Base-by-base conservation (phyloP, 116 monocot species). In the Zostera marina region DNA sequence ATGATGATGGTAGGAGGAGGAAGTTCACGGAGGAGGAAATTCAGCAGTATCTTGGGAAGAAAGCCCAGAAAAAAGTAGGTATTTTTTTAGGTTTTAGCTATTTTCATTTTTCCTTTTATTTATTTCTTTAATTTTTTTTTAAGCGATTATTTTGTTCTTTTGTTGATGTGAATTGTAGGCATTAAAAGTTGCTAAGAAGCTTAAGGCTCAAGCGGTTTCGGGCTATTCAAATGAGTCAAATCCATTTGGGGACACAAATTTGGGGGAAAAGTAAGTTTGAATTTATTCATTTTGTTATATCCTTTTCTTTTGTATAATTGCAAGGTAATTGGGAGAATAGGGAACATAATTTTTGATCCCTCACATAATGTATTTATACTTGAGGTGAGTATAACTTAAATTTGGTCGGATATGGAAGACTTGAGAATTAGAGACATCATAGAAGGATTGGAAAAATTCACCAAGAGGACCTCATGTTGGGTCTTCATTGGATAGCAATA, bases 151-250 rank as follows among this genome's bases (percentile, higher is more conserved):
- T 47, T 14, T 17, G 48, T 16, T 49, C n/a, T 17, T 19, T 49
- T 47, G 15, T 19, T 70, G 45, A 13, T 14, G 20, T 39, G 24
- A 46, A 49, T 41, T 61, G 44, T 46, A 92, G 92, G 92, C 93
- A 39, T 10, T 79, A 59, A 87, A 77, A 66, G 84, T 79, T 10
- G 84, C 87, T 1, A 93, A 87, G 75, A 93, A 84, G 60, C 73
- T 93, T 2, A 93, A 93, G 46, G 47, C 84, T 17, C 84, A 70
- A 22, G 61, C 68, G 3, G 75, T 93, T 23, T 84, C 87, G 1
- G 93, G 93, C 0, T 93, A 93, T 43, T 93, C 88, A 8, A 93
- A 93, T 53, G 93, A 93, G 60, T 93, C 93, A 2, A 93, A 93
- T 57, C 93, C 93, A 0, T 93, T 87, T 62, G 88, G 88, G 11